phyloP scores from a whole-genome alignment of 2,329 filamentous ascomycete species.

The Trichoderma lentiforme region DNA sequence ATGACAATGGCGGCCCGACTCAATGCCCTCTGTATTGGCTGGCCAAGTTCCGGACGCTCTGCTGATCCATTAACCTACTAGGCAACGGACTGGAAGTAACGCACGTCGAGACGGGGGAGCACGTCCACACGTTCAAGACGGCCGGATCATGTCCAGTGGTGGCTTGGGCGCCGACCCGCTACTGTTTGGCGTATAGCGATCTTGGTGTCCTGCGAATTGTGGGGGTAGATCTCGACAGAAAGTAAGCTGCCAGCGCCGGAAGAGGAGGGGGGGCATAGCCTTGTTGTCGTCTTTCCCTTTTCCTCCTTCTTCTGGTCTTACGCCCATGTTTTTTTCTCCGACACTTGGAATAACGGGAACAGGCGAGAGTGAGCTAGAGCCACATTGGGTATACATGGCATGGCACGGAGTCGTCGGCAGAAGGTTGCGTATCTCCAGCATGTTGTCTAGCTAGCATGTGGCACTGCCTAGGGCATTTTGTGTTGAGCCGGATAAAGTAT shows the following conservation, averaged over 20 bases:
- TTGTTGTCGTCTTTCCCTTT: not conserved
- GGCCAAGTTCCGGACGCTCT: not conserved
- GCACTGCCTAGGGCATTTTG: not conserved
- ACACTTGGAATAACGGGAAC: not conserved
- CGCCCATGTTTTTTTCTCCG: not conserved
- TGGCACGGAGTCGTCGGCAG: not conserved
- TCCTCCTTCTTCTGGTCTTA: not conserved
- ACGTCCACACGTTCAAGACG: conserved; percentile 69
- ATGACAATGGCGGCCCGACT: not conserved
- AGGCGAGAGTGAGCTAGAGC: not conserved
- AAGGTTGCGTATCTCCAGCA: not conserved
- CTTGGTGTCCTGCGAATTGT: conserved; percentile 66
- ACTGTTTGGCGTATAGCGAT: conserved; percentile 72
- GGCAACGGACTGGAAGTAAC: conserved; percentile 64
- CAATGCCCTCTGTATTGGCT: not conserved
- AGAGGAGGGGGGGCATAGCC: not conserved
- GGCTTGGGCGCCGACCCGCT: conserved; percentile 72
- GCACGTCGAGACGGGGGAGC: conserved; percentile 71
- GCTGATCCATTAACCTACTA: conserved; percentile 24
- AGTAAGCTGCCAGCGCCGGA: conserved; percentile 25
- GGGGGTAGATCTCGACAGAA: conserved; percentile 51
- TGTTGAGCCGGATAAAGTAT: not conserved
- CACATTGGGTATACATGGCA: conserved; percentile 1
- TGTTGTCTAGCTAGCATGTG: not conserved
- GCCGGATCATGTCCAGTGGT: conserved; percentile 62